A percentile compares a stretch with the other conserved stretches of the same genome.
phyloP scores from a whole-genome alignment of 805 yeast species.

The Metschnikowia gelsemii region DNA sequence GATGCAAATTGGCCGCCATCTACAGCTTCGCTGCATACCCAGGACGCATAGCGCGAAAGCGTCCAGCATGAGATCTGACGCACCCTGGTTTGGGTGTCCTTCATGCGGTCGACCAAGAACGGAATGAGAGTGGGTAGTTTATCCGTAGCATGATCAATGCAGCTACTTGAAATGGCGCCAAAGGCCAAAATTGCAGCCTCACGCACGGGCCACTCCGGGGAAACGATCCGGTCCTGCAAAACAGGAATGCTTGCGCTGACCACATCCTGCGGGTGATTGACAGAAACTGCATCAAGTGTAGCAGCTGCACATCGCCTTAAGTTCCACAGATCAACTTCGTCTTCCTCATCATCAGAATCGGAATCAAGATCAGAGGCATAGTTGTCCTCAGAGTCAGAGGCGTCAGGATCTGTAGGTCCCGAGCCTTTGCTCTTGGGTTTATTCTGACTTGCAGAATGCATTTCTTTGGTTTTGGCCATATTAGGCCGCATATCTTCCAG shows the following conservation, averaged over 20 bases:
- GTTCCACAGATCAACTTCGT: slow-evolving; percentile 78
- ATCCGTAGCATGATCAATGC: slow-evolving; percentile 64
- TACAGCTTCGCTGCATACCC: slow-evolving; percentile 75
- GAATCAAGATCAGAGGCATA: slow-evolving; percentile 50
- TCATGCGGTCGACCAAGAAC: slow-evolving; percentile 74
- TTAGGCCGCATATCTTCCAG: slow-evolving; percentile 87
- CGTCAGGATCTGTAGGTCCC: slow-evolving; percentile 1
- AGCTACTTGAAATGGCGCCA: slow-evolving; percentile 93
- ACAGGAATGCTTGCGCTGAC: slow-evolving; percentile 69
- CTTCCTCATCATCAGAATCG: slow-evolving; percentile 67
- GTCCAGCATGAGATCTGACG: slow-evolving; percentile 97
- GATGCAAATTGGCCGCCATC: slow-evolving; percentile 60
- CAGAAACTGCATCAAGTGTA: slow-evolving; percentile 78
- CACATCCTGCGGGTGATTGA: slow-evolving; percentile 64
- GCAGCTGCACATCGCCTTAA: slow-evolving; percentile 94
- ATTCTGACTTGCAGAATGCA: slow-evolving; percentile 28
- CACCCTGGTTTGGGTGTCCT: slow-evolving; percentile 77
- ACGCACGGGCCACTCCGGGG: slow-evolving; percentile 81
- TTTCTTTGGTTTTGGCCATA: slow-evolving; percentile 61
- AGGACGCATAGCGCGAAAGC: slow-evolving; percentile 73
- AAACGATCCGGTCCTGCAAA: slow-evolving; percentile 65
- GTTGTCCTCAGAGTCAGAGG: slow-evolving; percentile 19
- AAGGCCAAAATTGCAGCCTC: slow-evolving; percentile 93
- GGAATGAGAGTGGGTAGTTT: slow-evolving; percentile 82
- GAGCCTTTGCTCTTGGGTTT: slow-evolving; percentile 3